A percentile compares a stretch with the other conserved stretches of the same genome.
phyloP scores from a whole-genome alignment of 129 eudicot species.

The Solidago caesia region DNA sequence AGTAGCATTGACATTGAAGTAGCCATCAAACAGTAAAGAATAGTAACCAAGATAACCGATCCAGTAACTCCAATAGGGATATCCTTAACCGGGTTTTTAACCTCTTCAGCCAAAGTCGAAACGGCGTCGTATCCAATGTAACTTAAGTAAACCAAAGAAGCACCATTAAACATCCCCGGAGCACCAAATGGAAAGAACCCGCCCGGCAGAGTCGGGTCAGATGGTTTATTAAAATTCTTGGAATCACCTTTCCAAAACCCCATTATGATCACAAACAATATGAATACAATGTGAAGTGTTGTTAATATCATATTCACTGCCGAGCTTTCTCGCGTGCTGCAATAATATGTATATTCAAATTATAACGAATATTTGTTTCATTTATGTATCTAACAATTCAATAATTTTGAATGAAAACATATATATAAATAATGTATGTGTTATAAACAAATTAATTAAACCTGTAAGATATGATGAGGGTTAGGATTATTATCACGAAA shows the following conservation, averaged over 20 bases:
- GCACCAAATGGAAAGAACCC: conserved; percentile 87
- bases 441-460: not conserved
- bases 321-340: conserved; percentile 91
- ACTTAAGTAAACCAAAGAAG: conserved; percentile 87
- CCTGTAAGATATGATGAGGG: conserved; percentile 94
- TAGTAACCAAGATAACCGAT: conserved; percentile 32
- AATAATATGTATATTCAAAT: not conserved
- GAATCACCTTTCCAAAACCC: conserved; percentile 80
- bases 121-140: conserved; percentile 97
- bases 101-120: conserved; percentile 42
- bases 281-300: conserved; percentile 63
- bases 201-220: conserved; percentile 49
- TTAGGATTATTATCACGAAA: conserved; percentile 60
- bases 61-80: conserved; percentile 43
- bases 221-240: conserved; percentile 67
- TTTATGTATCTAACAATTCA: not conserved
- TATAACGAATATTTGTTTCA: too few species aligned
- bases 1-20: conserved; percentile 47
- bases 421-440: not conserved
- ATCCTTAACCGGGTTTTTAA: conserved; percentile 60
- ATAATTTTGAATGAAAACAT: not conserved
- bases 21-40: conserved; percentile 38
- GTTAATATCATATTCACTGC: conserved; percentile 73
- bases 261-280: conserved; percentile 67
- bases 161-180: conserved; percentile 87